These are phyloP conservation scores for Psilocybe sp. DNA, from an alignment of 768 basidiomycete genomes.

Conservation along the genomic window DNA sequence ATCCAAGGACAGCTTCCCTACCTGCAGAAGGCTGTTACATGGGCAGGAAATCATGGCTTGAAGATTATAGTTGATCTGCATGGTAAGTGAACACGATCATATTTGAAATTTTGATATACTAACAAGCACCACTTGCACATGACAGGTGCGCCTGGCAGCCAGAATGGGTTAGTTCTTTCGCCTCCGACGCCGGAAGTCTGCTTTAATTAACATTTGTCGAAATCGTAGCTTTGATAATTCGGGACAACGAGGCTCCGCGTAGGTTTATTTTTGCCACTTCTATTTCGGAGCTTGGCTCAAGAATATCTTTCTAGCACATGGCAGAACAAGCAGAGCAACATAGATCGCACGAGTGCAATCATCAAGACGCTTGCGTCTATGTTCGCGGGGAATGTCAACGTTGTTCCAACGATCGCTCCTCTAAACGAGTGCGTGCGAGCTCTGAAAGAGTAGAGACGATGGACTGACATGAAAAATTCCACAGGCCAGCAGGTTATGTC, in stretches of 20 bases:
- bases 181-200: neutral
- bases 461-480: neutral
- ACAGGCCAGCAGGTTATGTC: conserved; percentile 72
- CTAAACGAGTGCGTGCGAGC: conserved; percentile 64
- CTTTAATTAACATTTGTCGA: conserved; percentile 2
- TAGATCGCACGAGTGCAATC: conserved; percentile 63
- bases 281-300: conserved; percentile 2
- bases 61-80: conserved; percentile 84
- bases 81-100: conserved; percentile 26
- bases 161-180: conserved; percentile 61
- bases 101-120: neutral
- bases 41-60: conserved; percentile 68
- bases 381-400: conserved; percentile 49
- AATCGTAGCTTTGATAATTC: conserved; percentile 74
- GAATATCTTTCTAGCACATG: conserved; percentile 41
- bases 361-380: conserved; percentile 61
- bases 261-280: conserved; percentile 15
- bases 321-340: conserved; percentile 64
- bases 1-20: conserved; percentile 76
- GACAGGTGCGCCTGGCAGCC: conserved; percentile 73
- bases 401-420: conserved; percentile 69
- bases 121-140: conserved; percentile 7
- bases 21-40: conserved; percentile 60
- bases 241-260: conserved; percentile 64
- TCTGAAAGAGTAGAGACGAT: neutral